Evolutionary conservation across 768 basidiomycete genomes (phyloP), one percentile per base, ranked within the genome.

Genomic region (Trametes villosa): DNA sequence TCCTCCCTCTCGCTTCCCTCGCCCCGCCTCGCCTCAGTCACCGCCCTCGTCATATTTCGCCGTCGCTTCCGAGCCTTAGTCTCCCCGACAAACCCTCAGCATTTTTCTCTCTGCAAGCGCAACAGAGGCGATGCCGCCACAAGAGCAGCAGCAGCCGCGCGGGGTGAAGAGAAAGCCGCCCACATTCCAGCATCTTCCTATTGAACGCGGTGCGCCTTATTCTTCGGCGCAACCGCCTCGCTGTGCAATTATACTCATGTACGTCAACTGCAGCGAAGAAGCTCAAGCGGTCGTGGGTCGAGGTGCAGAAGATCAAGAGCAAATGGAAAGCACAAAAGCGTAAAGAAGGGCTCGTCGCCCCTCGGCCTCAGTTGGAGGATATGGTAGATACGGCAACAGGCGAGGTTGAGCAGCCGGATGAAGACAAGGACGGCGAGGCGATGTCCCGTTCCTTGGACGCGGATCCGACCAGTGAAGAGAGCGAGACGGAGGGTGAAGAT

Each of bases 251-350:
- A 20, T 38, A 46, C 48, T 50, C 22, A 54, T 36, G 40, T 36
- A 45, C 44, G 20, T 36, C 41, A 42, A 49, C 26, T 63, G 12
- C 65, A 94, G 94, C 94, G 20, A 90, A 84, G 72, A 87, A 86
- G 66, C 78, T 96, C 59, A 96, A 94, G 75, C 82, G 84, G 70
- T 81, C 84, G 59, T 95, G 94, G 86, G 82, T 96, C 11, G 81
- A 89, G 57, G 86, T 81, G 61, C 82, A 82, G 60, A 93, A 92
- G 75, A 83, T 92, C 57, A 90, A 88, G 68, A 84, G 82, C 65
- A 83, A 88, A 76, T 94, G 92, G 89, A 88, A 83, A 68, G 78
- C 83, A 34, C 79, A 90, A 76, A 91, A 88, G 76, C 81, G 81
- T 59, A 79, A 75, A 70, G 78, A 80, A 59, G 78, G 76, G 18